Conservation (phyloP, 352 stramenopile species). For the Globisporangium middletonii region DNA sequence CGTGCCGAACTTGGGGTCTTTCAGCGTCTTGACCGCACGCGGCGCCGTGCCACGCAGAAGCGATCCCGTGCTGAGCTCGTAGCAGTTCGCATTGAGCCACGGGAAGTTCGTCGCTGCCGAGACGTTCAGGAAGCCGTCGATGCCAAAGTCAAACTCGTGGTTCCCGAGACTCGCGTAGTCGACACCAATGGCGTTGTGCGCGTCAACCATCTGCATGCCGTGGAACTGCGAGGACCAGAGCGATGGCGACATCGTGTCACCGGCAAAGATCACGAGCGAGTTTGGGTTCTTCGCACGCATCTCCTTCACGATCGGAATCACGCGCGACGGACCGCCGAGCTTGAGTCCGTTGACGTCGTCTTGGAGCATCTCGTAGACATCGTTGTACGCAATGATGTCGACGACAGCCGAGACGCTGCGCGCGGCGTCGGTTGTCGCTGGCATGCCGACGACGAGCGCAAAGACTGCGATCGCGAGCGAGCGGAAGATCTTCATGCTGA, state of each 20-base stretch:
- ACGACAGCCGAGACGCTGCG: conserved; percentile 34
- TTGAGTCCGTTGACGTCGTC: conserved; percentile 52
- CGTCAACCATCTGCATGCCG: conserved; percentile 73
- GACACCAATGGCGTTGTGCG: conserved; percentile 67
- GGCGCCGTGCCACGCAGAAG: conserved; percentile 53
- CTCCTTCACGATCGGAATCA: conserved; percentile 8
- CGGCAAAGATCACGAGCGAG: conserved; percentile 35
- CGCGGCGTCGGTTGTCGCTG: conserved; percentile 1
- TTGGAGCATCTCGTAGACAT: conserved; percentile 73
- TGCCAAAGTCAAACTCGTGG: conserved; percentile 78
- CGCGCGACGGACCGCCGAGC: conserved; percentile 56
- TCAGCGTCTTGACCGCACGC: conserved; percentile 43
- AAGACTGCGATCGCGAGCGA: conserved; percentile 20
- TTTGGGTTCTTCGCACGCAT: no score
- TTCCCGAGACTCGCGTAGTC: conserved; percentile 74
- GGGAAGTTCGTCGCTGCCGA: conserved; percentile 44
- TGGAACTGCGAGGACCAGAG: conserved; percentile 79
- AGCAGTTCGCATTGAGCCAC: conserved; percentile 16
- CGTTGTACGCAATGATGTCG: conserved; percentile 31
- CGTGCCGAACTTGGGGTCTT: conserved; percentile 23
- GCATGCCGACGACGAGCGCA: conserved; percentile 13
- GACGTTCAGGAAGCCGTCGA: conserved; percentile 74
- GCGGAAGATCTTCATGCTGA: conserved; percentile 26
- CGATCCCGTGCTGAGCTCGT: conserved; percentile 31
- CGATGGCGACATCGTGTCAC: conserved; percentile 77